phyloP scores from a whole-genome alignment of 805 yeast species.

The Metschnikowia anglica region DNA sequence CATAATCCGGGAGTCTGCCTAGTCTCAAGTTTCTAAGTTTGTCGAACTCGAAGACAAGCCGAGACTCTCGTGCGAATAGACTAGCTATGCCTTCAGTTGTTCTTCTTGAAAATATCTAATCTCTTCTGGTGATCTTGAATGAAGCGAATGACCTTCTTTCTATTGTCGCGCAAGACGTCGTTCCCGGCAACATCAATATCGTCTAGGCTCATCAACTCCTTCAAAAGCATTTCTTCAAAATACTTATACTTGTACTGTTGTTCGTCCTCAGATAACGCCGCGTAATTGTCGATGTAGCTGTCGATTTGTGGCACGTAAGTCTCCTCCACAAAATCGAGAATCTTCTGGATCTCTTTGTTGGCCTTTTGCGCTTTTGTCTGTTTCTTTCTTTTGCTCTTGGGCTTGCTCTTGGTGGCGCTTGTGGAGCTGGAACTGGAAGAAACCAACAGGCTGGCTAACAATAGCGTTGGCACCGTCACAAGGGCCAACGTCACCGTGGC shows the following conservation, averaged over 20 bases:
- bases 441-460: conserved; percentile 25
- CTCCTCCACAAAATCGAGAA: conserved; percentile 41
- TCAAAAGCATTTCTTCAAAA: conserved; percentile 66
- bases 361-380: conserved; percentile 40
- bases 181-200: conserved; percentile 56
- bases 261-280: conserved; percentile 17
- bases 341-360: conserved; percentile 37
- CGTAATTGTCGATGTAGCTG: conserved; percentile 15
- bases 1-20: too few relatives aligned
- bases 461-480: conserved; percentile 29
- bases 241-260: conserved; percentile 52
- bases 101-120: conserved; percentile 49
- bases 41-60: too few relatives aligned
- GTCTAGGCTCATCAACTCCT: conserved; percentile 65
- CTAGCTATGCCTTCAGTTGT: too few relatives aligned
- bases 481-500: conserved; percentile 35
- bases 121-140: conserved; percentile 60
- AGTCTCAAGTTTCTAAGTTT: too few relatives aligned
- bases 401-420: conserved; percentile 14
- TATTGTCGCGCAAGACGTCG: conserved; percentile 50
- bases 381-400: conserved; percentile 36
- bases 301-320: conserved; percentile 36
- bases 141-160: conserved; percentile 58
- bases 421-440: conserved; percentile 2
- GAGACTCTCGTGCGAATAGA: too few relatives aligned